These are phyloP conservation scores for Puccinia triticina DNA, from an alignment of 1,284 basidiomycete species.

Conservation along the genomic window DNA sequence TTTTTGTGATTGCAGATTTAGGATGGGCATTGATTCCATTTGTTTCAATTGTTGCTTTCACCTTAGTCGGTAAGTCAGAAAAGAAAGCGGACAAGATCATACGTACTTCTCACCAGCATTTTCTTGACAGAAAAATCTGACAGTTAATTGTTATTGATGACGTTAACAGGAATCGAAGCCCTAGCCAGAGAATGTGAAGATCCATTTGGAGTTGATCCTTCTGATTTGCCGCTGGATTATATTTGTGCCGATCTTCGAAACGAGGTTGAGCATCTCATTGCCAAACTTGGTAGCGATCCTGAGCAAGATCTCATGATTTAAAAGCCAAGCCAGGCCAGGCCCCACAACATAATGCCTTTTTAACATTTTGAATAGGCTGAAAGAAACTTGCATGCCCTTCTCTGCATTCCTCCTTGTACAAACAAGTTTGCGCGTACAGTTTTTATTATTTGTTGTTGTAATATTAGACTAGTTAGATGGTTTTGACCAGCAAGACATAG, in stretches of 20 bases:
- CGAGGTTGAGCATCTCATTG: conserved; percentile 54
- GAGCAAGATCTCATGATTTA: conserved; percentile 45
- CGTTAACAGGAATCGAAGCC: conserved; percentile 77
- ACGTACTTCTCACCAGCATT: too few species aligned
- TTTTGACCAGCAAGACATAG: too few species aligned
- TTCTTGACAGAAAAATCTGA: neutral
- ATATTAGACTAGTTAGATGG: too few species aligned
- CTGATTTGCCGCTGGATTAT: conserved; percentile 56
- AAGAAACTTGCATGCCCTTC: too few species aligned
- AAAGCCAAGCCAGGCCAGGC: neutral
- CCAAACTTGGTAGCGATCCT: conserved; percentile 40
- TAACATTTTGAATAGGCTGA: too few species aligned
- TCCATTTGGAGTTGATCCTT: conserved; percentile 56
- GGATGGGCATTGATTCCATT: conserved; percentile 55
- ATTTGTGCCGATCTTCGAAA: conserved; percentile 57
- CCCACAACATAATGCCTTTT: too few species aligned
- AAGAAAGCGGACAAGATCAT: neutral
- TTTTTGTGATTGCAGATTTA: conserved; percentile 49
- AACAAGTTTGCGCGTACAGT: too few species aligned
- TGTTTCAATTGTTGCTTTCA: conserved; percentile 56
- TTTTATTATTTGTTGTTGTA: too few species aligned
- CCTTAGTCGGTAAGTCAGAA: conserved; percentile 54
- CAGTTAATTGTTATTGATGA: neutral
- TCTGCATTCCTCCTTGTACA: too few species aligned
- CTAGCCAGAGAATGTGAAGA: conserved; percentile 75